Evolutionary conservation across 345 rosid species (phyloP), one percentile per base, ranked within the genome.

Genomic region (Syzygium jambos): DNA sequence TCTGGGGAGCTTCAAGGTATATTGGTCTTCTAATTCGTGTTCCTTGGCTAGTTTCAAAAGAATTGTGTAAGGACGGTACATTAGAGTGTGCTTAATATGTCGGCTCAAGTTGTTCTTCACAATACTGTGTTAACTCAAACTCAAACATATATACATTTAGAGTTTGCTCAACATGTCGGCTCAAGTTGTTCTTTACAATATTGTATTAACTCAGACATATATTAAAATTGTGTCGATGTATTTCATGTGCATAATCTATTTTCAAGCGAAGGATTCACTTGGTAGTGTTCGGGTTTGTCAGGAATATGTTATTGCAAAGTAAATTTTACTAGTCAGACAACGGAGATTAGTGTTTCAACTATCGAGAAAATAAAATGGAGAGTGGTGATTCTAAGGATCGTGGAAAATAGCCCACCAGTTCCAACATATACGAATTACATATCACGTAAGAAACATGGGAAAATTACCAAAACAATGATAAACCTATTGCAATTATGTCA

Each of bases 1-100:
- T 59, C 91, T 91, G 15, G 92, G 91, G 57, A 89, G 13, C 89
- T 91, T 87, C 68, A 91, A 91, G 91, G 92, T 91, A n/a, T 5
- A 73, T 73, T 34, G 46, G 7, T 68, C 25, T 29, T 22, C 7
- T 52, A 51, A 56, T 52, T 53, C 13, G 21, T 5, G 19, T 38
- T 43, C n/a, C 51, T 8, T 9, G 19, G 38, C 25, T 23, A 3
- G 21, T 17, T 56, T 30, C 11, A 5, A 22, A 9, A 17, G 27
- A 19, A 51, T 34, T 4, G 15, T 11, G 38, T 2, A 38, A 73
- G 80, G 80, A 34, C 7, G 80, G 80, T 17, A 11, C 34, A 17
- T 9, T 34, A 68, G 78, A 34, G 8, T 38, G 30, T 68, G 9
- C 78, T 68, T 23, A 68, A 68, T 7, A 34, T 68, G 13, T 68